Evolutionary conservation across 805 yeast genomes (phyloP).

Genomic region (Maudiozyma saulgeensis): DNA sequence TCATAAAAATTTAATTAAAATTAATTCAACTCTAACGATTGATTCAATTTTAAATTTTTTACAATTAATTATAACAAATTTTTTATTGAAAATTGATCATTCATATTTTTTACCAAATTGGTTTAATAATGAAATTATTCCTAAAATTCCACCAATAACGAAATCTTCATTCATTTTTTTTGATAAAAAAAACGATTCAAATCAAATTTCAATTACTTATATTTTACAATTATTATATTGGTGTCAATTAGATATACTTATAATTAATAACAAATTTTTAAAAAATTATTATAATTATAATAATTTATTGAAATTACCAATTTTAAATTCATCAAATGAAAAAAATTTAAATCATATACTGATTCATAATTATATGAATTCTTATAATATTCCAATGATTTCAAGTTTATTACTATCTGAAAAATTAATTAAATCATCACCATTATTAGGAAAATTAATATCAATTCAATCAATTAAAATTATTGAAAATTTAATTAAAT

Average conservation of each 20-base stretch:
- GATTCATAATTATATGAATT: conserved; percentile 14
- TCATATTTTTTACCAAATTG: conserved; percentile 11
- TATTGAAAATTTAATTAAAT: conserved; percentile 29
- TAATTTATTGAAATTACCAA: conserved; percentile 7
- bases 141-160: conserved; percentile 26
- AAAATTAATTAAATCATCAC: background rate
- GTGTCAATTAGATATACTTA: conserved; percentile 10
- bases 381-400: conserved; percentile 17
- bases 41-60: conserved; percentile 17
- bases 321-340: background rate
- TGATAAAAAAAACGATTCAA: background rate
- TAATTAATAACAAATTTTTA: conserved; percentile 11
- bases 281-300: conserved; percentile 10
- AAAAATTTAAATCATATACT: conserved; percentile 15
- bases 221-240: conserved; percentile 9
- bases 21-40: conserved; percentile 22
- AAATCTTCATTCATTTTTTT: conserved; percentile 24
- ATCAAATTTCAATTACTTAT: background rate
- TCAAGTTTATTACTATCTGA: conserved; percentile 14
- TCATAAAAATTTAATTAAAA: conserved; percentile 13
- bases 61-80: conserved; percentile 19
- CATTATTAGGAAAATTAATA: conserved; percentile 2
- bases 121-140: conserved; percentile 18
- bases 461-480: conserved; percentile 15
- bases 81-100: conserved; percentile 9